These are phyloP conservation scores for Eutypella sp. DNA, from an alignment of 2,329 filamentous ascomycete genomes.

Conservation along the genomic window DNA sequence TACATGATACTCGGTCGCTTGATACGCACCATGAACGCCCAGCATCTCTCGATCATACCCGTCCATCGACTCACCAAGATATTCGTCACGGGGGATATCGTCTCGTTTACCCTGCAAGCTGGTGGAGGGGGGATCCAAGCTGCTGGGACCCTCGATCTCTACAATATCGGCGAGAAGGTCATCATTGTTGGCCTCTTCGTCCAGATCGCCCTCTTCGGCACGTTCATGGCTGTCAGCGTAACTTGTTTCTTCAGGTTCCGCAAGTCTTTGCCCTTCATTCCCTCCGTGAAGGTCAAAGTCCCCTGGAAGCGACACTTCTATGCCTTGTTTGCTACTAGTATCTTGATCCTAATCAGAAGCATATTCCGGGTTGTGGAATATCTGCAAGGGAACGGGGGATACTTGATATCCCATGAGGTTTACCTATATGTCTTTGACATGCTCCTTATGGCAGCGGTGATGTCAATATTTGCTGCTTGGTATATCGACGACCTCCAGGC, in stretches of 20 bases:
- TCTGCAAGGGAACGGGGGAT: constrained; percentile 35
- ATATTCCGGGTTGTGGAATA: constrained; percentile 46
- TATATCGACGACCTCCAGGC: not conserved
- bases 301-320: constrained; percentile 17
- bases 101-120: constrained; percentile 38
- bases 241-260: not conserved
- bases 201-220: constrained; percentile 44
- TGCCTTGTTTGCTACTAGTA: constrained; percentile 27
- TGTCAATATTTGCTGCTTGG: constrained; percentile 28
- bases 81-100: constrained; percentile 41
- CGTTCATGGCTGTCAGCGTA: constrained; percentile 40
- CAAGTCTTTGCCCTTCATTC: constrained; percentile 32
- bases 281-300: constrained; percentile 11
- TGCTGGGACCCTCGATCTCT: constrained; percentile 18
- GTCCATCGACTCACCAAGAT: constrained; percentile 36
- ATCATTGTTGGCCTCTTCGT: constrained; percentile 45
- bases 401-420: constrained; percentile 34
- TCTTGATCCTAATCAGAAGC: constrained; percentile 39
- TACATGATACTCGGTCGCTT: constrained; percentile 34
- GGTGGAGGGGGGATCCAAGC: constrained; percentile 29
- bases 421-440: constrained; percentile 42
- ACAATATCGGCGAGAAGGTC: constrained; percentile 34
- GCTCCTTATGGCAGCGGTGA: constrained; percentile 34
- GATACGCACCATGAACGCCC: constrained; percentile 18
- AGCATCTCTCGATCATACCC: constrained; percentile 6